phyloP scores from a whole-genome alignment of 2,329 filamentous ascomycete species.

The Pezicula carpinea region DNA sequence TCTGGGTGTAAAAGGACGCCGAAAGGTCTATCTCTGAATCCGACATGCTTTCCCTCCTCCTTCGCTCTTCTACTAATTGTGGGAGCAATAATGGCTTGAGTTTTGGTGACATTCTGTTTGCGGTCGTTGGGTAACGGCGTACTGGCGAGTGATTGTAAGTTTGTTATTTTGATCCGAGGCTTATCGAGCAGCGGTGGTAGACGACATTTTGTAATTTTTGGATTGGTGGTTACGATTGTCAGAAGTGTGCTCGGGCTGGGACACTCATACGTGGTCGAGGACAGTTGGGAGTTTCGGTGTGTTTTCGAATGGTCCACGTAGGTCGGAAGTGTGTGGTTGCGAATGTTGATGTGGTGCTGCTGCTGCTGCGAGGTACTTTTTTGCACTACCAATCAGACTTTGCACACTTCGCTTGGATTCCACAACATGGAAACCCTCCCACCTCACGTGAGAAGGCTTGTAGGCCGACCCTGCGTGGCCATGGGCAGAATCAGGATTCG shows the following conservation, averaged over 20 bases:
- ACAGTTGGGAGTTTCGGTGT: slow-evolving; percentile 17
- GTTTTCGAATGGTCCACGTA: slow-evolving; percentile 25
- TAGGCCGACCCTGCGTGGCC: slow-evolving; percentile 5
- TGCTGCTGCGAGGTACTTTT: slow-evolving; percentile 14
- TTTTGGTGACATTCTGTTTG: slow-evolving; percentile 30
- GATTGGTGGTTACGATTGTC: slow-evolving; percentile 6
- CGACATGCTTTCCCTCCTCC: slow-evolving; percentile 34
- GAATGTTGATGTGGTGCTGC: slow-evolving; percentile 13
- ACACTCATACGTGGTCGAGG: slow-evolving; percentile 24
- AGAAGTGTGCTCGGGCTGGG: slow-evolving; percentile 13
- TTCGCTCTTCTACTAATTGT: slow-evolving; percentile 47
- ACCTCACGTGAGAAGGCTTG: too few relatives aligned
- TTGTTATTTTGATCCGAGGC: slow-evolving; percentile 7
- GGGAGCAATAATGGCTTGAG: slow-evolving; percentile 51
- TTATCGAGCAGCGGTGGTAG: slow-evolving; percentile 11
- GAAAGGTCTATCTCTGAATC: slow-evolving; percentile 27
- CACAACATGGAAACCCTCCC: not conserved
- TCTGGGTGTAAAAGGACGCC: slow-evolving; percentile 23
- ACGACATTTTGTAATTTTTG: slow-evolving; percentile 19
- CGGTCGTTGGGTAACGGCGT: not conserved
- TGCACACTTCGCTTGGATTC: slow-evolving; percentile 1
- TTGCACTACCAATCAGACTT: slow-evolving; percentile 20
- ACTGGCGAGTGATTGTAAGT: slow-evolving; percentile 1
- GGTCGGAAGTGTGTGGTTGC: slow-evolving; percentile 14
- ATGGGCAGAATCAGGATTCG: slow-evolving; percentile 9